A percentile compares a stretch with the other conserved stretches of the same genome.
Conservation (phyloP, 106 monocot genomes). For the Apostasia shenzhenica region DNA sequence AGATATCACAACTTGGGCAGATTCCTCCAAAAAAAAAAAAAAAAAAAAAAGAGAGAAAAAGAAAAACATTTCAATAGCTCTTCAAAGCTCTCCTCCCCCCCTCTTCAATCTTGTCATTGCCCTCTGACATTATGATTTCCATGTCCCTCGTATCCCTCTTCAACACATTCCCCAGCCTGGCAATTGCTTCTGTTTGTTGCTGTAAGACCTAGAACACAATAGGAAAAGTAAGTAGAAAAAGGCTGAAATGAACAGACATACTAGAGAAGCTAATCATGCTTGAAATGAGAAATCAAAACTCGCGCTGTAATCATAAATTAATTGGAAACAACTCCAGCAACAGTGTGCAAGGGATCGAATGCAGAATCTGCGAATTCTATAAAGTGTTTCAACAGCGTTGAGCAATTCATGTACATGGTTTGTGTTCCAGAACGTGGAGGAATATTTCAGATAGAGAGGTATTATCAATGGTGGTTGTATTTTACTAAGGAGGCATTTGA, state of each 20-base stretch:
- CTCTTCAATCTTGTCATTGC: slow-evolving; percentile 39
- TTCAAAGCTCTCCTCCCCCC: slow-evolving; percentile 21
- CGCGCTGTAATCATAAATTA: no score
- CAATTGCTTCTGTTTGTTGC: slow-evolving; percentile 83
- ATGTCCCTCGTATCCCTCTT: slow-evolving; percentile 77
- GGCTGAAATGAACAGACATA: background rate
- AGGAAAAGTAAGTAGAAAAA: background rate
- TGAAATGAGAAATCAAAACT: no score
- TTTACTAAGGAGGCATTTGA: no score
- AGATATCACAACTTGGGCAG: background rate
- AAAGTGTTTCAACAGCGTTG: no score
- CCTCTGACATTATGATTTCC: slow-evolving; percentile 81
- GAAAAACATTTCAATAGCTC: background rate
- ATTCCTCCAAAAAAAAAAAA: background rate
- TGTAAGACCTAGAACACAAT: slow-evolving; percentile 48
- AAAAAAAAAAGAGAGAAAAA: background rate
- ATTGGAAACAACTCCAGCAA: no score
- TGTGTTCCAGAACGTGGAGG: no score
- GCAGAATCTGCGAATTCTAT: no score
- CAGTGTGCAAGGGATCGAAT: no score
- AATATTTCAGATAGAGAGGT: no score
- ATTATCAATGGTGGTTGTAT: no score
- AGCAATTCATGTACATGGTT: no score
- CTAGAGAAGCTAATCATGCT: no score
- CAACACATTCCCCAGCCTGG: slow-evolving; percentile 74